A percentile compares a stretch with the other conserved stretches of the same genome.
phyloP scores from a whole-genome alignment of 441 rosid genomes.

The Francoa sonchifolia region DNA sequence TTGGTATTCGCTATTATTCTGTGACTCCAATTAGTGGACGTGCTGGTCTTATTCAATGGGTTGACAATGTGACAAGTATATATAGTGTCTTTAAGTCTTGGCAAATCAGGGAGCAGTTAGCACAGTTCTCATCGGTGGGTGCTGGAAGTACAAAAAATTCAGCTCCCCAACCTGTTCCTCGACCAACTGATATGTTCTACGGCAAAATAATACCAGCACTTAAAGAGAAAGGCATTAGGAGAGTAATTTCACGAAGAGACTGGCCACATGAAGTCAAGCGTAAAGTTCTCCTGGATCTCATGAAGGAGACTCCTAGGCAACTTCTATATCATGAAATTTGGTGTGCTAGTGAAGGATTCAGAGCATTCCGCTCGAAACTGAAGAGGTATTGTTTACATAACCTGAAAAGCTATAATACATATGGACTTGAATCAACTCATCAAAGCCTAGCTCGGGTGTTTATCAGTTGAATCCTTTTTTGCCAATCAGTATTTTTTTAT shows the following conservation, averaged over 20 bases:
- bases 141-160: conserved; percentile 46
- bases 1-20: conserved; percentile 80
- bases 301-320: conserved; percentile 91
- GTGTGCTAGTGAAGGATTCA: conserved; percentile 99
- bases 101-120: conserved; percentile 84
- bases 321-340: conserved; percentile 93
- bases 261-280: conserved; percentile 99
- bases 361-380: conserved; percentile 79
- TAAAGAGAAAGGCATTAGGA: conserved; percentile 94
- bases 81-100: conserved; percentile 91
- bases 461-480: too few relatives aligned
- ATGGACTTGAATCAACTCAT: too few relatives aligned
- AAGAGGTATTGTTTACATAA: conserved; percentile 49
- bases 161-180: conserved; percentile 69
- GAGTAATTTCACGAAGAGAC: conserved; percentile 94
- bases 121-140: conserved; percentile 50
- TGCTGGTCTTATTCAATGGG: conserved; percentile 99
- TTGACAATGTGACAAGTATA: conserved; percentile 84
- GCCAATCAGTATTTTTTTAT: too few relatives aligned
- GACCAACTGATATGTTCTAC: conserved; percentile 98
- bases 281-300: conserved; percentile 87
- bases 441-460: too few relatives aligned
- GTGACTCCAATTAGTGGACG: conserved; percentile 98
- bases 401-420: too few relatives aligned
- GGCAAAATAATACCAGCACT: conserved; percentile 99